Conservation (phyloP, 768 basidiomycete species). For the Lentinula guzmanii region DNA sequence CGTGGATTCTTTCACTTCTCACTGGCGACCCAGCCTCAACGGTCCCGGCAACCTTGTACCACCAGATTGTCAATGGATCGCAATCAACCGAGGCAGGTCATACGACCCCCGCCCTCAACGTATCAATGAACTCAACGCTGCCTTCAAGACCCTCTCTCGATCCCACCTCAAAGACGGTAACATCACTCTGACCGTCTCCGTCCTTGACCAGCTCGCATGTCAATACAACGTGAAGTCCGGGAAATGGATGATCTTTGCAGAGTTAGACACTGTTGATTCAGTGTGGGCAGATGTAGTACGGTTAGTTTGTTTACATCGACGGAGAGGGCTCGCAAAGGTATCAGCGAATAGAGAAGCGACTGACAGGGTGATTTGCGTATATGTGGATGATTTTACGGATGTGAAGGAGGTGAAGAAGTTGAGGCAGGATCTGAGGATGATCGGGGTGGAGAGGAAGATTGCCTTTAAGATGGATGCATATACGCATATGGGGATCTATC, state of each 20-base stretch:
- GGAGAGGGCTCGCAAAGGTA: conserved; percentile 27
- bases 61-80: conserved; percentile 28
- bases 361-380: conserved; percentile 29
- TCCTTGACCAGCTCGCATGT: conserved; percentile 27
- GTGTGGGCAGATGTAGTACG: conserved; percentile 29
- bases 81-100: conserved; percentile 19
- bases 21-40: conserved; percentile 34
- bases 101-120: background rate
- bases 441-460: conserved; percentile 21
- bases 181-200: conserved; percentile 18
- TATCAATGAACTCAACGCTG: conserved; percentile 11
- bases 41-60: conserved; percentile 9
- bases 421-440: conserved; percentile 24
- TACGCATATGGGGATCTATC: conserved; percentile 8
- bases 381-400: conserved; percentile 14
- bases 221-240: conserved; percentile 23
- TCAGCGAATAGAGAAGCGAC: conserved; percentile 21
- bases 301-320: conserved; percentile 20
- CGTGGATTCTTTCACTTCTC: conserved; percentile 21
- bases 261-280: conserved; percentile 22
- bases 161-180: conserved; percentile 10
- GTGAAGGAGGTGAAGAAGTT: conserved; percentile 22
- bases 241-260: conserved; percentile 35
- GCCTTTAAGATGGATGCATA: conserved; percentile 15
- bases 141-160: conserved; percentile 17